These are phyloP conservation scores for Acanthamoeba castellanii DNA, from an alignment of 208 protist genomes.

Conservation along the genomic window DNA sequence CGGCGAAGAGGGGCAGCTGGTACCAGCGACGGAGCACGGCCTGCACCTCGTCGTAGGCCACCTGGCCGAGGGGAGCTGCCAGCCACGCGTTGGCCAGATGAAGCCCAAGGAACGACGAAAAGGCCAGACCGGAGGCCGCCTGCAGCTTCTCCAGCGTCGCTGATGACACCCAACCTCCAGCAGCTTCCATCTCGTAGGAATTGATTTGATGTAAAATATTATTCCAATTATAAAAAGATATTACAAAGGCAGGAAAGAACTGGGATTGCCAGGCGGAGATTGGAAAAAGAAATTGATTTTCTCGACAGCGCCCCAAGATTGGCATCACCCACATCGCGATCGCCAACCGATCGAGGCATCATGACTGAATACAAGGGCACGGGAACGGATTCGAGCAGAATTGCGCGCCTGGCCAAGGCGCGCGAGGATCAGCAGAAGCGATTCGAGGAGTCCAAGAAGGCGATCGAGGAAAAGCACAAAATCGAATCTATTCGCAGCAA, in stretches of 20 bases:
- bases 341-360: not conserved
- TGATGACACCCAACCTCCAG: not conserved
- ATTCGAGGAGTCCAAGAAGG: slow-evolving; percentile 76
- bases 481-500: slow-evolving; percentile 73
- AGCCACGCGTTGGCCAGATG: slow-evolving; percentile 11
- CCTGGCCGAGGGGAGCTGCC: not conserved
- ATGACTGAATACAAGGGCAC: slow-evolving; percentile 82
- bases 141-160: not conserved
- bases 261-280: too few species aligned
- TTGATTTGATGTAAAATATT: too few species aligned
- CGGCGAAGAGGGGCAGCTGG: not conserved
- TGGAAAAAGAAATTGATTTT: too few species aligned
- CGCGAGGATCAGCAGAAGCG: slow-evolving; percentile 77
- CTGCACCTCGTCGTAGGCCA: slow-evolving; percentile 31
- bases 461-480: slow-evolving; percentile 57
- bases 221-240: too few species aligned
- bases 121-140: slow-evolving; percentile 7
- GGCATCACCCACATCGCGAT: too few species aligned
- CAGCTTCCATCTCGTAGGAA: not conserved
- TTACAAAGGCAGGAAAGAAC: too few species aligned
- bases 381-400: slow-evolving; percentile 68
- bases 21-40: slow-evolving; percentile 11
- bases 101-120: slow-evolving; percentile 8
- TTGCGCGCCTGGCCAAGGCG: slow-evolving; percentile 80
- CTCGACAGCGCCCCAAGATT: too few species aligned